Conservation (phyloP, 2,329 filamentous ascomycete genomes). For the Aspergillus jensenii region DNA sequence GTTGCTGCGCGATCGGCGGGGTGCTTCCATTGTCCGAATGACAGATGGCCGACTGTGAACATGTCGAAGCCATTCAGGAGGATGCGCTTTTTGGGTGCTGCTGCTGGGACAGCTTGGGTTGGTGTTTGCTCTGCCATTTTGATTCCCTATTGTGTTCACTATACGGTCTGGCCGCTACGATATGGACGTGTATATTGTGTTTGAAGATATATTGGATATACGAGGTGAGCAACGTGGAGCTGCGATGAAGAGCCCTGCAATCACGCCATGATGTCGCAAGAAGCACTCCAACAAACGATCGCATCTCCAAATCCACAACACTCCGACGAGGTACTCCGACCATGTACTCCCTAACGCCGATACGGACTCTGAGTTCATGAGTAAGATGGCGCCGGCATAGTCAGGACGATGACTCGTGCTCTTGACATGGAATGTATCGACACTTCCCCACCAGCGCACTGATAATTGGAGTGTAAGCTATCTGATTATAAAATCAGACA, state of each 20-base stretch:
- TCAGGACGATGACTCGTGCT: too few relatives aligned
- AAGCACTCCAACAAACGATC: too few relatives aligned
- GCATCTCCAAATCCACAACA: too few relatives aligned
- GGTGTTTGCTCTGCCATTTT: background rate
- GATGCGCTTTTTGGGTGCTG: conserved; percentile 51
- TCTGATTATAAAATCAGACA: background rate
- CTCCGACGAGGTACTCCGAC: too few relatives aligned
- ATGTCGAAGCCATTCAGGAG: conserved; percentile 67
- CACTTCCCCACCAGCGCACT: background rate
- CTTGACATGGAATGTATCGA: too few relatives aligned
- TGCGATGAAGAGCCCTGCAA: background rate
- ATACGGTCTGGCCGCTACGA: too few relatives aligned
- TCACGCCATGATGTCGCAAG: background rate
- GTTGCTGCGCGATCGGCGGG: conserved; percentile 62
- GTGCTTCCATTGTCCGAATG: conserved; percentile 69
- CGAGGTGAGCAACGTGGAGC: background rate
- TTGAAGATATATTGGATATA: too few relatives aligned
- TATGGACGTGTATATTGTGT: too few relatives aligned
- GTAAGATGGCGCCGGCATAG: too few relatives aligned
- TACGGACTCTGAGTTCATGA: too few relatives aligned
- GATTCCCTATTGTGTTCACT: too few relatives aligned
- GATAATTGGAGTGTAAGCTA: background rate
- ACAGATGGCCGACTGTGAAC: conserved; percentile 64
- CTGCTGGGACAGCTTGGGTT: background rate
- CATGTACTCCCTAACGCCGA: too few relatives aligned